These are phyloP conservation scores for Intubia oerlemansii DNA, from an alignment of 2,329 filamentous ascomycete species.

Conservation along the genomic window DNA sequence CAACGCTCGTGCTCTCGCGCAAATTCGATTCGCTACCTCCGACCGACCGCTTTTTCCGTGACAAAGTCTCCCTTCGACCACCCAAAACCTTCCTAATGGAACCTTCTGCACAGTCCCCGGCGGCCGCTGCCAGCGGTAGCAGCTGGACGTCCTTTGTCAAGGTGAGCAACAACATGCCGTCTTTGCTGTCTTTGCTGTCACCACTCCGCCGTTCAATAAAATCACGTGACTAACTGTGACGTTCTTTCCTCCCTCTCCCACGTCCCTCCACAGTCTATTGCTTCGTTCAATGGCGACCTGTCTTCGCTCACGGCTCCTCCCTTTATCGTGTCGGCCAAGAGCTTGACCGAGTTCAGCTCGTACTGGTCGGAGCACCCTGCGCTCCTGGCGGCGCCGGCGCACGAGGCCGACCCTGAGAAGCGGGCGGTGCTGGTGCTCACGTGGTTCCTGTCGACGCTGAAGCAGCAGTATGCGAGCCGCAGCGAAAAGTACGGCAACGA, in stretches of 20 bases:
- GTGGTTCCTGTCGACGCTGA: conserved; percentile 87
- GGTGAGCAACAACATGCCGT: conserved; percentile 18
- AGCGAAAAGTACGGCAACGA: conserved; percentile 73
- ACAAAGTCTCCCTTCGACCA: no score
- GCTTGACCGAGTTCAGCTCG: conserved; percentile 58
- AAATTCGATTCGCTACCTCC: neutral
- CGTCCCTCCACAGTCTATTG: conserved; percentile 43
- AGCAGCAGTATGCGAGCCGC: conserved; percentile 56
- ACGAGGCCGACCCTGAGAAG: conserved; percentile 60
- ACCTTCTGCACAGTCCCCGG: conserved; percentile 6
- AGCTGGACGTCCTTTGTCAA: conserved; percentile 32
- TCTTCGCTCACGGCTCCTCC: conserved; percentile 63
- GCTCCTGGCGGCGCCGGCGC: conserved; percentile 63
- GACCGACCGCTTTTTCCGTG: neutral
- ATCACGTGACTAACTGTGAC: no score
- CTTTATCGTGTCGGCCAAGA: conserved; percentile 62
- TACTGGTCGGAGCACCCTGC: conserved; percentile 66
- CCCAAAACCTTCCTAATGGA: neutral
- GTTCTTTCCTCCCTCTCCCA: neutral
- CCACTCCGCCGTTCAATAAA: conserved; percentile 2
- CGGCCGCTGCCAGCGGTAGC: conserved; percentile 17
- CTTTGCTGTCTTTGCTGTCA: neutral
- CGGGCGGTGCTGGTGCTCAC: conserved; percentile 75
- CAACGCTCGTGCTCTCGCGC: neutral
- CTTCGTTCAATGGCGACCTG: conserved; percentile 64